Conservation (phyloP, 164 flowering plant genomes). For the Liquidambar formosana region DNA sequence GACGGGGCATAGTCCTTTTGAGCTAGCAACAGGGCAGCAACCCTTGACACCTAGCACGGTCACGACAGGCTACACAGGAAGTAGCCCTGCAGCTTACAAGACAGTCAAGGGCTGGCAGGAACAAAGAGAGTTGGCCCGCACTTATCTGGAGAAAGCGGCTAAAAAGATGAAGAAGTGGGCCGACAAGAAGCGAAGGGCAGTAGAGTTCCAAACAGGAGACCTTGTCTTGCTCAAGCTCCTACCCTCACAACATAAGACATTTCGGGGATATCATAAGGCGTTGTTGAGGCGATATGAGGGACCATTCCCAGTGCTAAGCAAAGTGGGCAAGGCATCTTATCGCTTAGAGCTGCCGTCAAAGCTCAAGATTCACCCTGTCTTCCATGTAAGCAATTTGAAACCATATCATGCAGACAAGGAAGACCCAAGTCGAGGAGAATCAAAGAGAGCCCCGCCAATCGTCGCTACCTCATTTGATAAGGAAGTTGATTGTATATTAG, state of each 20-base stretch:
- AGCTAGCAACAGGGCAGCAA: neutral
- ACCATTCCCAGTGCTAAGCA: neutral
- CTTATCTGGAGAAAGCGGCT: neutral
- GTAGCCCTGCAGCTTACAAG: neutral
- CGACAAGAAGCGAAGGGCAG: neutral
- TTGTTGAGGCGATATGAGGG: neutral
- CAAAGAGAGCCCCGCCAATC: neutral
- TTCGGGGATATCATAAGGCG: neutral
- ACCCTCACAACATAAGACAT: neutral
- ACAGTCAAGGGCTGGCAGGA: neutral
- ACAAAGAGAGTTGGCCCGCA: neutral
- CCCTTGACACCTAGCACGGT: neutral
- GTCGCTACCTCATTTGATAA: too few species aligned
- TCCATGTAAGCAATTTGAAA: neutral
- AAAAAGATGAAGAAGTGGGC: slow-evolving; percentile 5
- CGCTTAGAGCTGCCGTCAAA: neutral
- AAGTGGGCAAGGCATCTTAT: neutral
- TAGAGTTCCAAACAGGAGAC: neutral
- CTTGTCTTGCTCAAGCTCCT: neutral
- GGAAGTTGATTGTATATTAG: too few species aligned
- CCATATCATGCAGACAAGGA: slow-evolving; percentile 2
- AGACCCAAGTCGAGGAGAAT: neutral
- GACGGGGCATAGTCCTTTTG: neutral
- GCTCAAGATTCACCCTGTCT: neutral
- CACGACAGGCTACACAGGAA: neutral